Percentiles rank a stretch among this genome's conserved stretches.
Evolutionary conservation across 768 basidiomycete species (phyloP).

Genomic region (Termitomyces sp.): DNA sequence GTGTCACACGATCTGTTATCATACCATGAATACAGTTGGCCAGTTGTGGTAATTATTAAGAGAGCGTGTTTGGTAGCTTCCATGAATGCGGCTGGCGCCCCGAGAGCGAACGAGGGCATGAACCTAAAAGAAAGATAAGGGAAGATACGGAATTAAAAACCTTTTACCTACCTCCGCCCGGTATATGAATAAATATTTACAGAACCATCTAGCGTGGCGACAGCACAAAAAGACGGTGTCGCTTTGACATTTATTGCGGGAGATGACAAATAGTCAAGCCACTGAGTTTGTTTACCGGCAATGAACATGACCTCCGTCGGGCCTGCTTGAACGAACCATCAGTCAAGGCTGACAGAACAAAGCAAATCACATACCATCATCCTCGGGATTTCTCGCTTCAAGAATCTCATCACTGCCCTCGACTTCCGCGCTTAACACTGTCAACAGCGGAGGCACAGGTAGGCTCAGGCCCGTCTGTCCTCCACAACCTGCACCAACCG

Average conservation of each 20-base stretch:
- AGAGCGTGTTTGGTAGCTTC: constrained; percentile 63
- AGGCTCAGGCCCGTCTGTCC: constrained; percentile 33
- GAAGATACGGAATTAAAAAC: not conserved
- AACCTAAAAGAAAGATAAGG: constrained; percentile 42
- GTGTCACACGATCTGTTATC: constrained; percentile 16
- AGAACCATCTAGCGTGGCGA: constrained; percentile 72
- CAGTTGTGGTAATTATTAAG: constrained; percentile 68
- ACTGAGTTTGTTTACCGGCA: constrained; percentile 68
- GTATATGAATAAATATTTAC: constrained; percentile 83
- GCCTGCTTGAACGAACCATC: constrained; percentile 30
- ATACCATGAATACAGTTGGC: constrained; percentile 76
- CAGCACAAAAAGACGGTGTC: constrained; percentile 68
- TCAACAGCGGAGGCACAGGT: constrained; percentile 58
- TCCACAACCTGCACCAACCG: constrained; percentile 15
- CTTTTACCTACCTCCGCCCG: constrained; percentile 63
- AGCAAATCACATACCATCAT: constrained; percentile 41
- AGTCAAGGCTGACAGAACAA: not conserved
- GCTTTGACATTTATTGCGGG: constrained; percentile 67
- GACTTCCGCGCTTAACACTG: constrained; percentile 53
- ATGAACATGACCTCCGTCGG: constrained; percentile 65
- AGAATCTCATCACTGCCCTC: constrained; percentile 67
- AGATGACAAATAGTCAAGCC: constrained; percentile 85
- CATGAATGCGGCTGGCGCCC: constrained; percentile 66
- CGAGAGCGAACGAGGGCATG: constrained; percentile 74
- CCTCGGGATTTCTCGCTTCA: constrained; percentile 77